These are phyloP conservation scores for Pseudogymnoascus sp. DNA, from an alignment of 2,329 filamentous ascomycete species.

Conservation along the genomic window DNA sequence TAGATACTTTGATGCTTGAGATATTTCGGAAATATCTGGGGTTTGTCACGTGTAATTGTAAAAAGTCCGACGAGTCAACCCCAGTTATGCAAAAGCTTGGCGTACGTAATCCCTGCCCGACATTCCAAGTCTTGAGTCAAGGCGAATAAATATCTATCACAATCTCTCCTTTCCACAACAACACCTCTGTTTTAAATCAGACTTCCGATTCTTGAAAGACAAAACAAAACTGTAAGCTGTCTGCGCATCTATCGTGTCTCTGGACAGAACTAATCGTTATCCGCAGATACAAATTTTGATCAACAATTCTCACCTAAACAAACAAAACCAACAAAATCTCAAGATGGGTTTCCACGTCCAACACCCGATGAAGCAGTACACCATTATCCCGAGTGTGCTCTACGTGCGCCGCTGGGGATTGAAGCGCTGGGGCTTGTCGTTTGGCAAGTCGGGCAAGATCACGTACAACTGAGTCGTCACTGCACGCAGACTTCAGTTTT, in stretches of 20 bases:
- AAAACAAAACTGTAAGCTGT: background rate
- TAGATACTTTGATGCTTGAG: too few species aligned
- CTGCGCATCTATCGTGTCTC: background rate
- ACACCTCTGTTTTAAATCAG: background rate
- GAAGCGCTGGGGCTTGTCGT: conserved; percentile 18
- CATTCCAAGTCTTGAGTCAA: background rate
- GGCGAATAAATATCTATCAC: background rate
- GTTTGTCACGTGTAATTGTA: too few species aligned
- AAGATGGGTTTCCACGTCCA: conserved; percentile 13
- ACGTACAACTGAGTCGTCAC: conserved; percentile 12
- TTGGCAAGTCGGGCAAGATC: conserved; percentile 15
- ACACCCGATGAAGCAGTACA: conserved; percentile 19
- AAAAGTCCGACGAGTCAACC: background rate
- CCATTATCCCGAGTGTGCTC: conserved; percentile 18
- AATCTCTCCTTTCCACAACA: background rate
- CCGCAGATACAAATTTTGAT: background rate
- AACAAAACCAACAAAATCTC: background rate
- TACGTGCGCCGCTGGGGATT: conserved; percentile 20
- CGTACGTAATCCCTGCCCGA: background rate
- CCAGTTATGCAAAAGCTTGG: background rate
- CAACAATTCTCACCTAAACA: background rate
- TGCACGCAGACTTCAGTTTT: background rate
- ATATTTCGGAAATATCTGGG: too few species aligned
- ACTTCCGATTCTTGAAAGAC: background rate
- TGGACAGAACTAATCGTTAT: background rate